phyloP scores from a whole-genome alignment of 768 basidiomycete species.

The Suillus alpinus region DNA sequence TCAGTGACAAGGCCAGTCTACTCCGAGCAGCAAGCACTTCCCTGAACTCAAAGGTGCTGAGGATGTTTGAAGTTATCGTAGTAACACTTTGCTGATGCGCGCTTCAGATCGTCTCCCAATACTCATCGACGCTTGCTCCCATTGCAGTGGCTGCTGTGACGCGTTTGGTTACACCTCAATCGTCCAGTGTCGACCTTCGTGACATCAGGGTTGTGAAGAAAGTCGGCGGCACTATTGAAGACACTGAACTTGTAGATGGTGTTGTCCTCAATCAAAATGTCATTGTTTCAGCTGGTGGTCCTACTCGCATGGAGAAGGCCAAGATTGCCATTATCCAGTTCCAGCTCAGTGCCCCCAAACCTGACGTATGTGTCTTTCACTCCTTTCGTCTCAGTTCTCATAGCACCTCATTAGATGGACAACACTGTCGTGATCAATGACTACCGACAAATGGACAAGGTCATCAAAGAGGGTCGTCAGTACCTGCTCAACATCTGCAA shows the following conservation, averaged over 20 bases:
- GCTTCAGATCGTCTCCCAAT: constrained; percentile 93
- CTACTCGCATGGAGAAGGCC: constrained; percentile 94
- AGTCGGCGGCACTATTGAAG: constrained; percentile 98
- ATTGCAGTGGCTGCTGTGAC: constrained; percentile 97
- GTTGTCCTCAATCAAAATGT: constrained; percentile 98
- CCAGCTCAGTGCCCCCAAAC: constrained; percentile 96
- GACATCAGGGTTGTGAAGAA: constrained; percentile 98
- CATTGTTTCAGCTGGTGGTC: constrained; percentile 85
- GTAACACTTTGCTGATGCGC: neutral
- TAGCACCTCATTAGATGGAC: constrained; percentile 73
- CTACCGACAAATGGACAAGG: constrained; percentile 99
- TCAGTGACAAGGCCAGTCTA: constrained; percentile 81
- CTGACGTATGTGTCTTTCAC: constrained; percentile 64
- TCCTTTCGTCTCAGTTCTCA: neutral
- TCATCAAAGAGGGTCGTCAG: constrained; percentile 97
- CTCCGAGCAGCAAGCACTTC: constrained; percentile 93
- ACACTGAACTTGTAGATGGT: constrained; percentile 95
- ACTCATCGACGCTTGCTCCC: constrained; percentile 96
- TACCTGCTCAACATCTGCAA: constrained; percentile 98
- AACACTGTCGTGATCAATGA: constrained; percentile 99
- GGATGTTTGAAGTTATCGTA: neutral
- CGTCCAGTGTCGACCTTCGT: constrained; percentile 93
- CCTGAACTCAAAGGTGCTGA: constrained; percentile 87
- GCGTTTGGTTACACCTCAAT: constrained; percentile 82
- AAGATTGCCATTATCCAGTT: constrained; percentile 99